Evolutionary conservation across 192 early-diverging fungal species (phyloP), one percentile per base, ranked within the genome.

Genomic region (Globomyces pollinis-pini): DNA sequence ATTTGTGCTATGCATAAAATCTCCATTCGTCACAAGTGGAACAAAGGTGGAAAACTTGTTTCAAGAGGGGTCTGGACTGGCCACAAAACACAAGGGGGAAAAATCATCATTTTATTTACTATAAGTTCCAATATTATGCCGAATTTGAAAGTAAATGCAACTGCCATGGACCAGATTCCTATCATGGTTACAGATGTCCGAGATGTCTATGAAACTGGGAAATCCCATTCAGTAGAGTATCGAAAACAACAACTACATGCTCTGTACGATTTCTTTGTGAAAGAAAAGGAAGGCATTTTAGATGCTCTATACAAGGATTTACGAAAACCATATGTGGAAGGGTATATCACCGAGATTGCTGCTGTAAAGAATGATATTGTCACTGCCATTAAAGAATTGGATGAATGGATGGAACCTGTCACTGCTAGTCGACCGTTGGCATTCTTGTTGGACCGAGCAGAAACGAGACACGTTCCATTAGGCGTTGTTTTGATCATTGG

Each of bases 401-500:
- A 42, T 42, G 41, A 42, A 42, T 42, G 41, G 41, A 42, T 42
- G 41, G 41, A 42, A 42, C 41, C 41, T 42, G 41, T 11, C 11
- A 42, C 41, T 5, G 41, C 41, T 11, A 18, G 18, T 16, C 11
- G 18, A 18, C 41, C 41, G 3, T 42, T 42, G n/a, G 41, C 41
- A 12, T 42, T 42, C 41, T 16, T 42, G 5, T 9, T 18, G 11
- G 41, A 42, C 18, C 18, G 11, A 16, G 41, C 41, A 11, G 41
- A 42, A 16, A 42, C 41, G 3, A 9, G 41, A 16, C 43, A 61
- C 2, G 86, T 90, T 9, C 92, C 95, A 2, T 65, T 85, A 50
- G 93, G 93, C 51, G 75, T 87, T 5, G 81, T 83, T 15, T 67
- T 86, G 51, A 65, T 89, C 50, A 77, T 92, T 57, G 84, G 82